phyloP scores from a whole-genome alignment of 306 rosid species.

The Lotus japonicus region DNA sequence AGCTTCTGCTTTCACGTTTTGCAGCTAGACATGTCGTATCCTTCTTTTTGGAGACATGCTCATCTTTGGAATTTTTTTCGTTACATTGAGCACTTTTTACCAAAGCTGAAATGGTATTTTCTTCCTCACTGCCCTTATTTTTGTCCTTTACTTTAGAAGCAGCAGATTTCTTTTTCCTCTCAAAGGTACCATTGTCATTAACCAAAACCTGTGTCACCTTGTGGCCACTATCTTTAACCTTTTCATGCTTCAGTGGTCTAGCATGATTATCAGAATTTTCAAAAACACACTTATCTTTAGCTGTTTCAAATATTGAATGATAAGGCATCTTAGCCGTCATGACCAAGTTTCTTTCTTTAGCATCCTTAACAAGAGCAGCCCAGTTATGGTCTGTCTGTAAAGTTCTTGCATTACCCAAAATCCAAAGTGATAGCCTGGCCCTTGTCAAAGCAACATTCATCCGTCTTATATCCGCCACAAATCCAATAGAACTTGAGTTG shows the following conservation, averaged over 20 bases:
- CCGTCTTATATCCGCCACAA: constrained; percentile 96
- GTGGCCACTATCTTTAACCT: constrained; percentile 27
- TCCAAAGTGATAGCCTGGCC: constrained; percentile 88
- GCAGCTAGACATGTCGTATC: constrained; percentile 23
- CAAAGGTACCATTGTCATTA: constrained; percentile 30
- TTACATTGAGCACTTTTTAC: constrained; percentile 23
- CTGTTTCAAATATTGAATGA: constrained; percentile 44
- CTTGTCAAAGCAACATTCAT: constrained; percentile 98
- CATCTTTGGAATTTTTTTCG: constrained; percentile 25
- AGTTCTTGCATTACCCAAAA: constrained; percentile 88
- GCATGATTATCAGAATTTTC: constrained; percentile 30
- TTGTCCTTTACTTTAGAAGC: constrained; percentile 27
- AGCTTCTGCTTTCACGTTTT: constrained; percentile 23
- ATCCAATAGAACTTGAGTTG: constrained; percentile 67
- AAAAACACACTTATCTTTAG: constrained; percentile 14
- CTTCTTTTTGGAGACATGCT: constrained; percentile 20
- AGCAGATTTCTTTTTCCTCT: constrained; percentile 27
- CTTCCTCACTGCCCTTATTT: constrained; percentile 27
- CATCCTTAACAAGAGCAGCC: constrained; percentile 86
- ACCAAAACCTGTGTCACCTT: constrained; percentile 17
- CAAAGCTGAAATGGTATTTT: constrained; percentile 18
- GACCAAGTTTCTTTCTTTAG: constrained; percentile 63
- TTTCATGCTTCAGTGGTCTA: constrained; percentile 27
- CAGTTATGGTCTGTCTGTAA: constrained; percentile 72
- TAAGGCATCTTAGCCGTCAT: constrained; percentile 57